Evolutionary conservation across 2,329 filamentous ascomycete genomes (phyloP).

Genomic region (Diplodia corticola): DNA sequence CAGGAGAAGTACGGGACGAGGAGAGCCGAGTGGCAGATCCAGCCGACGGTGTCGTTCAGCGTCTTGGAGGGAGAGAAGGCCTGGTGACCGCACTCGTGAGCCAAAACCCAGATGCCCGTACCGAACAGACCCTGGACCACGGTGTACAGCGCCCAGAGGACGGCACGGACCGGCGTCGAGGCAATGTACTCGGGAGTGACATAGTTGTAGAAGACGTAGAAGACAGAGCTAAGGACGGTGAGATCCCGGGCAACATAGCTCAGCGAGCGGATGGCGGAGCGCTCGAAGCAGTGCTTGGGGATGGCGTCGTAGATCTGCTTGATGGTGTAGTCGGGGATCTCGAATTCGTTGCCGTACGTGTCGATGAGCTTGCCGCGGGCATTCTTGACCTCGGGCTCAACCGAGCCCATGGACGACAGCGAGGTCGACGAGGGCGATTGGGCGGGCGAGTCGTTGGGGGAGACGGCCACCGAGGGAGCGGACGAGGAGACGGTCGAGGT

Average conservation of each 20-base stretch:
- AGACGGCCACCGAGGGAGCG: slow-evolving; percentile 55
- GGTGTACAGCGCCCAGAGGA: slow-evolving; percentile 68
- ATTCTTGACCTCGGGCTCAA: slow-evolving; percentile 53
- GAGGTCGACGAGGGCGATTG: slow-evolving; percentile 81
- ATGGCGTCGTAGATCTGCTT: slow-evolving; percentile 97
- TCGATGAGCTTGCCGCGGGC: slow-evolving; percentile 72
- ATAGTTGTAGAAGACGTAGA: slow-evolving; percentile 85
- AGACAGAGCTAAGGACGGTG: slow-evolving; percentile 69
- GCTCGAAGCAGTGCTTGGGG: slow-evolving; percentile 94
- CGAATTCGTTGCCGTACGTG: slow-evolving; percentile 92
- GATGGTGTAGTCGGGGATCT: slow-evolving; percentile 93
- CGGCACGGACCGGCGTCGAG: slow-evolving; percentile 64
- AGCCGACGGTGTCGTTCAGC: slow-evolving; percentile 89
- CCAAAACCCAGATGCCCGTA: slow-evolving; percentile 93
- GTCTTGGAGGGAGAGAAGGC: slow-evolving; percentile 91
- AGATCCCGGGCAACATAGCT: slow-evolving; percentile 84
- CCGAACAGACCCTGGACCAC: slow-evolving; percentile 88
- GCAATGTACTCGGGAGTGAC: slow-evolving; percentile 83
- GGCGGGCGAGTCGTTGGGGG: slow-evolving; percentile 60
- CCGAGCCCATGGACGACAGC: slow-evolving; percentile 81
- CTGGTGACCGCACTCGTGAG: slow-evolving; percentile 97
- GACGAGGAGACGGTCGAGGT: slow-evolving; percentile 55
- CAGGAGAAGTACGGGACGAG: slow-evolving; percentile 98
- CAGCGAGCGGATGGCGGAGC: slow-evolving; percentile 73
- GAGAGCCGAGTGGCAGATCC: slow-evolving; percentile 83